Percentiles rank a stretch among this genome's conserved stretches.
Conservation (phyloP, 257 asterid species). For the Solanum chiquidenum region DNA sequence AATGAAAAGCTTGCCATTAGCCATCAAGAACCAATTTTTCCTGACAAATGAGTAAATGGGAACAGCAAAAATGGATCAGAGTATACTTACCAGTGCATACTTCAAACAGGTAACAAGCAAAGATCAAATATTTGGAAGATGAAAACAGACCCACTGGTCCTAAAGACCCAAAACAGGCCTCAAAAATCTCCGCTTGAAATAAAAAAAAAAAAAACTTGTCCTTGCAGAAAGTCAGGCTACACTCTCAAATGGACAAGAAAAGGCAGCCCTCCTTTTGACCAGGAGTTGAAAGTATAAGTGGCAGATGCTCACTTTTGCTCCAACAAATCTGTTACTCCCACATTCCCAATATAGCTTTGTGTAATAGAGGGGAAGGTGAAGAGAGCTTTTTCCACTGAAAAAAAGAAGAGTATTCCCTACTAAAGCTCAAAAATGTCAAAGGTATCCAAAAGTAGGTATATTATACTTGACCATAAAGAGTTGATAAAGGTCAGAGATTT, state of each 20-base stretch:
- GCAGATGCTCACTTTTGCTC: slow-evolving; percentile 18
- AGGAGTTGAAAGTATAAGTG: slow-evolving; percentile 11
- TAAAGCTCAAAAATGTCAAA: slow-evolving; percentile 3
- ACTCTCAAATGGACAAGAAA: slow-evolving; percentile 14
- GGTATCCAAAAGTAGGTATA: slow-evolving; percentile 5
- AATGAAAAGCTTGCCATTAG: not conserved
- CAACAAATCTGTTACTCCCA: slow-evolving; percentile 9
- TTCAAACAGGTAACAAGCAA: slow-evolving; percentile 15
- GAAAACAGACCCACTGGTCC: slow-evolving; percentile 10
- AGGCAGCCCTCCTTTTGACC: slow-evolving; percentile 46
- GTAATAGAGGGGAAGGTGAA: slow-evolving; percentile 16
- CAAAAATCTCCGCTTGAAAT: slow-evolving; percentile 20
- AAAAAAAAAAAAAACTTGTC: slow-evolving; percentile 31
- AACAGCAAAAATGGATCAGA: not conserved
- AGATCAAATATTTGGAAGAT: slow-evolving; percentile 32
- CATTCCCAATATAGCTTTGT: slow-evolving; percentile 22
- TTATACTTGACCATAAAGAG: slow-evolving; percentile 1
- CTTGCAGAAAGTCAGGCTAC: not conserved
- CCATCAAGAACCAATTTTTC: slow-evolving; percentile 4
- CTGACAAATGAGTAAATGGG: not conserved
- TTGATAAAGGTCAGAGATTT: not conserved
- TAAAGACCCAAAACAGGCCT: slow-evolving; percentile 24
- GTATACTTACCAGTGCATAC: slow-evolving; percentile 28
- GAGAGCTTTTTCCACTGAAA: slow-evolving; percentile 32
- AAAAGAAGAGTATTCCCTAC: not conserved